Conservation (phyloP, 495 filamentous ascomycete genomes). For the Penicillium ochrochloron region DNA sequence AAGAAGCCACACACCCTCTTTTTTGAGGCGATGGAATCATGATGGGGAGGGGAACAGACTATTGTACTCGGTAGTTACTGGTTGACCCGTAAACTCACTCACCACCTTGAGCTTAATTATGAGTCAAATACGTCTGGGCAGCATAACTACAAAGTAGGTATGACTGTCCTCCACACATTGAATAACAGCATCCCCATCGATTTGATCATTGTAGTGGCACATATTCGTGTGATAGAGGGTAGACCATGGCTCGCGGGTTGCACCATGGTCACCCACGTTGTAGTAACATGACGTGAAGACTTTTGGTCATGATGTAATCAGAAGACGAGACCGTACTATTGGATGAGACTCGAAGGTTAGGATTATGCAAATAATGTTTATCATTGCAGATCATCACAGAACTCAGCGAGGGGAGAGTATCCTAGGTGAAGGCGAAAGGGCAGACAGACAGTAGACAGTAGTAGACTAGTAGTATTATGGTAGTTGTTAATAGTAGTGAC, state of each 20-base stretch:
- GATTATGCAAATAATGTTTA: not conserved
- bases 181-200: not conserved
- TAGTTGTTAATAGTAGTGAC: not conserved
- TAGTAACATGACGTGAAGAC: conserved; percentile 25
- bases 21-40: not conserved
- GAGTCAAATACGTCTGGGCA: not conserved
- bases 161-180: not conserved
- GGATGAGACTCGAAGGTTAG: not conserved
- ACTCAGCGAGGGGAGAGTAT: not conserved
- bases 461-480: too few relatives aligned
- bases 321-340: not conserved
- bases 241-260: conserved; percentile 7
- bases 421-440: not conserved
- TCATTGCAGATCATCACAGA: not conserved
- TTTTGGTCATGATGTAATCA: conserved; percentile 25
- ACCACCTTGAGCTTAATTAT: not conserved
- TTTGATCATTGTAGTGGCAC: not conserved
- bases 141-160: not conserved
- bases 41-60: not conserved
- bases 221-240: not conserved
- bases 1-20: not conserved
- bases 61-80: not conserved
- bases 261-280: conserved; percentile 14
- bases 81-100: not conserved
- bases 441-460: not conserved